Evolutionary conservation across 73 alveolate species (phyloP), one percentile per base, ranked within the genome.

Genomic region (Halteria grandinella): DNA sequence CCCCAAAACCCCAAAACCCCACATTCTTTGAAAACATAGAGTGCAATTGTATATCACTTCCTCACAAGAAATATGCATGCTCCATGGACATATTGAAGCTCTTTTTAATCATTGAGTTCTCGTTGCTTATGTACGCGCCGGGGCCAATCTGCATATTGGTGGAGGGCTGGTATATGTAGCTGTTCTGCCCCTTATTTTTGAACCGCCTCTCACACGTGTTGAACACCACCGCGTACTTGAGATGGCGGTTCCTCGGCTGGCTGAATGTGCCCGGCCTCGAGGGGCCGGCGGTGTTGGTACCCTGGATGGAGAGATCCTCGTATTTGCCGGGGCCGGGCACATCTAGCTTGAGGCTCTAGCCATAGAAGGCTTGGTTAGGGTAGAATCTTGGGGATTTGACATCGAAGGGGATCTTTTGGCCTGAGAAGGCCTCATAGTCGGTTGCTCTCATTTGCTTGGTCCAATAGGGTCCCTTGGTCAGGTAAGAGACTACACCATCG

Each of bases 271-370:
- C 33, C 0, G 92, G 92, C 74, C 92, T 58, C 10, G 29, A 47
- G 5, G 51, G 11, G 3, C n/a, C 78, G 4, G 20, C 27, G 6
- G 20, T 60, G n/a, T n/a, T n/a, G n/a, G n/a, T n/a, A n/a, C n/a
- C n/a, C n/a, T n/a, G n/a, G n/a, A n/a, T n/a, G n/a, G n/a, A n/a
- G n/a, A n/a, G n/a, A n/a, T n/a, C n/a, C n/a, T 39, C 41, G 37
- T 82, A 82, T 18, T 70, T 23, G 25, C 91, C 91, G 6, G 91
- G 91, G 4, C 91, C 91, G 24, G 91, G 91, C 15, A 79, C 73
- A 11, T 66, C 81, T 15, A 71, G 58, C 58, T 70, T 51, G 21
- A 82, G 55, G 6, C 54, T 32, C 32, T 70, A 32, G 1, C 91
- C 91, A 44, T 57, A 82, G 49, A 82, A 82, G 41, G 55, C 75